Percentiles rank a stretch among this genome's conserved stretches.
Conservation (phyloP, 768 basidiomycete genomes). For the Phanerodontia chrysosporium region DNA sequence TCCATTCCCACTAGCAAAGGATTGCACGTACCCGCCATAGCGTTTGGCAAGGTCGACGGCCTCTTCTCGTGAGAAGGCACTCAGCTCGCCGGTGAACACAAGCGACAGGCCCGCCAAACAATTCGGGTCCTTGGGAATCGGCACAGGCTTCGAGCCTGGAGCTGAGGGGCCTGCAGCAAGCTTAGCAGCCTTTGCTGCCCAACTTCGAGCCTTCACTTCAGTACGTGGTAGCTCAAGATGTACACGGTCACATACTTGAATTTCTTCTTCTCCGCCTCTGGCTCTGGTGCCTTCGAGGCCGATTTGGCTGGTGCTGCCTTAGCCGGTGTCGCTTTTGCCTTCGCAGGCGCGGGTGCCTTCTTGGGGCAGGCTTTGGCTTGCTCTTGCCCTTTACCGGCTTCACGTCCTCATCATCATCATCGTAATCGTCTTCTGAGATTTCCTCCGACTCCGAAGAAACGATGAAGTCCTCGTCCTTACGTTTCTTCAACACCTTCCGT, state of each 20-base stretch:
- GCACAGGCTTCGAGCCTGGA: conserved; percentile 56
- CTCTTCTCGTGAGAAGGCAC: conserved; percentile 84
- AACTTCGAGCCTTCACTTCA: conserved; percentile 28
- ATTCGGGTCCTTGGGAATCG: conserved; percentile 70
- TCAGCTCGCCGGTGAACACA: conserved; percentile 94
- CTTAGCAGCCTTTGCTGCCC: conserved; percentile 56
- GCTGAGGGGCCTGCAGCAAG: conserved; percentile 49
- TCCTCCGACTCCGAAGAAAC: conserved; percentile 27
- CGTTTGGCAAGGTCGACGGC: conserved; percentile 86
- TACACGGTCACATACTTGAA: conserved; percentile 25
- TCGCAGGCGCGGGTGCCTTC: conserved; percentile 10
- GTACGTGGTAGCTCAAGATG: not conserved
- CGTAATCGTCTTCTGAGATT: conserved; percentile 18
- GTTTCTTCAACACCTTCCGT: conserved; percentile 27
- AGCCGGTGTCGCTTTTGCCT: conserved; percentile 16
- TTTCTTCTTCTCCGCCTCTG: conserved; percentile 25
- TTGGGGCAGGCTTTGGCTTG: conserved; percentile 17
- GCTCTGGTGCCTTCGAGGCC: conserved; percentile 7
- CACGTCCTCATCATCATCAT: conserved; percentile 19
- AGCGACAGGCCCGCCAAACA: conserved; percentile 85
- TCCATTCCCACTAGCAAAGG: too few relatives aligned
- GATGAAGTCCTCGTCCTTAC: conserved; percentile 31
- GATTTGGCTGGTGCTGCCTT: conserved; percentile 15
- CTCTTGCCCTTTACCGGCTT: conserved; percentile 15
- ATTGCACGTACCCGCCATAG: conserved; percentile 75